Base-by-base conservation (phyloP, 441 rosid species). In the Aquilaria agallochum region DNA sequence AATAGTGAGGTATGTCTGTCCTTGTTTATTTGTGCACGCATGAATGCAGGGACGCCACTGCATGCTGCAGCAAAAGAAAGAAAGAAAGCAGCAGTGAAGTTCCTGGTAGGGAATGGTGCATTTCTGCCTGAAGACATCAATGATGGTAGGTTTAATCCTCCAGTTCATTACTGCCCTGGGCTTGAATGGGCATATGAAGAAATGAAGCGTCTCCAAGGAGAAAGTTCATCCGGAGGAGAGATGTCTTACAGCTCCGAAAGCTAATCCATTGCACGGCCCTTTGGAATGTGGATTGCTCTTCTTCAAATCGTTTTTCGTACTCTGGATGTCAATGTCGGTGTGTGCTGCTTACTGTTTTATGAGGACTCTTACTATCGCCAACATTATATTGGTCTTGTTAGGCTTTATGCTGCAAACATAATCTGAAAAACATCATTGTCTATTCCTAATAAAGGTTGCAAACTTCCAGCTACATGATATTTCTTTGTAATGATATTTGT, bases 121-220 rank as follows among this genome's bases (percentile, higher is more conserved):
- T 92, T 87, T 71, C 57, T 92, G 76, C 89, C 97, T 0, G 95
- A 84, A 60, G 90, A 85, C 68, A 92, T 92, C 31, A 79, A 75
- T 15, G 98, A 92, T 68, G 52, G 81, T 63, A 82, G 98, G 65
- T 92, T 92, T 60, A 92, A 89, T 64, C 98, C 96, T 2, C 98
- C 96, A 5, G 82, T 92, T 55, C 96, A 87, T 75, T 89, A 92
- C 78, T 92, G 96, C 68, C 80, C 79, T 20, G 91, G 98, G 36
- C 91, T 92, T 60, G 98, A 92, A 71, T 92, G 96, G 95, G 98
- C 96, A 20, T 92, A 92, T 0, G 96, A 87, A 68, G 96, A 87
- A 78, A 71, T 81, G 96, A 76, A 81, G 76, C 88, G 80, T 33
- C 78, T 78, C 9, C 80, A 67, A 53, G 53, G 67, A 36, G 83